Evolutionary conservation across 2,329 filamentous ascomycete species (phyloP).

Genomic region (Ophiostoma montium): DNA sequence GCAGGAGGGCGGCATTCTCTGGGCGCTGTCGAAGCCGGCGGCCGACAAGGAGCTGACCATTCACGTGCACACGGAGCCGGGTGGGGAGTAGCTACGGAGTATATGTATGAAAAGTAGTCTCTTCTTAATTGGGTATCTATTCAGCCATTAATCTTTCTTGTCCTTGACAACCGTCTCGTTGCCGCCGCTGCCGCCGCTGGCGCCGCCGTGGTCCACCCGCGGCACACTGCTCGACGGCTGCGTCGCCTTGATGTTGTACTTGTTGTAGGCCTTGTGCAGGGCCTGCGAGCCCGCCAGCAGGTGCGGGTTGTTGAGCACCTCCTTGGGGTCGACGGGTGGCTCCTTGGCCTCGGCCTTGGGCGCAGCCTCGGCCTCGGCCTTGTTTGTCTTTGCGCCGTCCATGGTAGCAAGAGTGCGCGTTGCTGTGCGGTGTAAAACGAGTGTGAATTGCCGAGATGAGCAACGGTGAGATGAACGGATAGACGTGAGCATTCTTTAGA

Average conservation of each 20-base stretch:
- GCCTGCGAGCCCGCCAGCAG: conserved; percentile 31
- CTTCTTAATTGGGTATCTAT: no score
- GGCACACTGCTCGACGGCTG: neutral
- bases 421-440: no score
- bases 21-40: conserved; percentile 33
- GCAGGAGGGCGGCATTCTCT: conserved; percentile 25
- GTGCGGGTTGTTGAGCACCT: conserved; percentile 48
- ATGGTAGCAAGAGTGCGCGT: no score
- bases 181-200: neutral
- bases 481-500: no score
- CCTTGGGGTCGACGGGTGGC: neutral
- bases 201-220: neutral
- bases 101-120: neutral
- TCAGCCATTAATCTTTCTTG: neutral
- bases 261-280: conserved; percentile 6
- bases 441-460: no score
- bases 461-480: no score
- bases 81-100: neutral
- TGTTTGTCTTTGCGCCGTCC: no score
- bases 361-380: no score
- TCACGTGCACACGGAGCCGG: conserved; percentile 4
- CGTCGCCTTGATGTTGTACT: conserved; percentile 7
- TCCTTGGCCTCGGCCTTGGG: no score
- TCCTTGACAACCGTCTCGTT: neutral
- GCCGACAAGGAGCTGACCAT: conserved; percentile 37